phyloP scores from a whole-genome alignment of 768 basidiomycete species.

The Lactarius sanguifluus region DNA sequence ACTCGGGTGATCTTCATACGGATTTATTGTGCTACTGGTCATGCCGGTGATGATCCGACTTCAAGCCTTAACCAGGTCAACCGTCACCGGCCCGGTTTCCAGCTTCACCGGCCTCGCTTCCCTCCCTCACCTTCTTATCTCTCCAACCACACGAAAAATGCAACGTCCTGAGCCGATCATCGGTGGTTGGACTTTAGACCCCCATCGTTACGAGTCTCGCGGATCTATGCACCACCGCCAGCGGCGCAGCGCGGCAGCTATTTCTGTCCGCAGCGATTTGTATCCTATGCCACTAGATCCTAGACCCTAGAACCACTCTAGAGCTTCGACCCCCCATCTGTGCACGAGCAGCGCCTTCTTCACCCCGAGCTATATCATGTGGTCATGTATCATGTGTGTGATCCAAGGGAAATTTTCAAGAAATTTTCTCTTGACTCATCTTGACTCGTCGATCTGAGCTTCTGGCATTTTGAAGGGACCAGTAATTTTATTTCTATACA shows the following conservation, averaged over 20 bases:
- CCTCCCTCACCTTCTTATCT: too few species aligned
- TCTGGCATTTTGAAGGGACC: background rate
- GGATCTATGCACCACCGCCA: background rate
- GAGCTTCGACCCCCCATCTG: background rate
- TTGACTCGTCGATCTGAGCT: background rate
- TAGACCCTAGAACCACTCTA: background rate
- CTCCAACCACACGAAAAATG: background rate
- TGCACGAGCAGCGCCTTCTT: background rate
- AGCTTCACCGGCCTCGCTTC: background rate
- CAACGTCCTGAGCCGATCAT: background rate
- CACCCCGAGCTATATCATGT: background rate
- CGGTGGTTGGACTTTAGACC: background rate
- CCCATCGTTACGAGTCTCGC: background rate
- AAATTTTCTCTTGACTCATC: background rate
- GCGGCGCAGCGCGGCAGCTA: background rate
- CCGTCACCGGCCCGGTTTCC: too few species aligned
- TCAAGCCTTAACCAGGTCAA: background rate
- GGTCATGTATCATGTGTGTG: too few species aligned
- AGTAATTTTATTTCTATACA: background rate
- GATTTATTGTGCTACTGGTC: constrained; percentile 47
- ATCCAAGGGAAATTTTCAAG: background rate
- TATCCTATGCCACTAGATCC: background rate
- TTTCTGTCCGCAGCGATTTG: background rate
- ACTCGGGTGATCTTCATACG: constrained; percentile 69
- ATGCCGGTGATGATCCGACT: background rate